These are phyloP conservation scores for Penicillium pulvis DNA, from an alignment of 495 filamentous ascomycete genomes.

Conservation along the genomic window DNA sequence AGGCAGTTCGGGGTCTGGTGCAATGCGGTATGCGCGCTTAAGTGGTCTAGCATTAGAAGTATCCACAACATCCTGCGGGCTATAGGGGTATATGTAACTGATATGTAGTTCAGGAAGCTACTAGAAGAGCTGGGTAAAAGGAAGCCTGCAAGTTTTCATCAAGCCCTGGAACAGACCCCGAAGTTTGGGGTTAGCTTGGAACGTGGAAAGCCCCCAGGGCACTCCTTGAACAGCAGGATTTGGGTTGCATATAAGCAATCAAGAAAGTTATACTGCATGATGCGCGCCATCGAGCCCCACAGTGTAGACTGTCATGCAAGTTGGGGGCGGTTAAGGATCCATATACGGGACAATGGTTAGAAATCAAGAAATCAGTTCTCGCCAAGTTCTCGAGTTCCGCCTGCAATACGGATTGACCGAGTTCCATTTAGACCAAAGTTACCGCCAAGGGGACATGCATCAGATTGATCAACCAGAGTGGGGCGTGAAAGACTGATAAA, in stretches of 20 bases:
- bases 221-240: background rate
- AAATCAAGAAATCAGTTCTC: background rate
- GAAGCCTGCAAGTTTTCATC: background rate
- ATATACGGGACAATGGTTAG: background rate
- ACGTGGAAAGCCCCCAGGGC: slow-evolving; percentile 16
- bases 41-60: background rate
- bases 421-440: slow-evolving; percentile 7
- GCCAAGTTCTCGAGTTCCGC: background rate
- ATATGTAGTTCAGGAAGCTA: background rate
- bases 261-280: slow-evolving; percentile 29
- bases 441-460: slow-evolving; percentile 30
- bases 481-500: slow-evolving; percentile 23
- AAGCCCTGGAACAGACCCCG: background rate
- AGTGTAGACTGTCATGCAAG: slow-evolving; percentile 1
- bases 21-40: background rate
- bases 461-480: slow-evolving; percentile 30
- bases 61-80: slow-evolving; percentile 3
- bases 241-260: slow-evolving; percentile 21
- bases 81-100: background rate
- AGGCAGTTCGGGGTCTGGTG: background rate
- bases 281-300: slow-evolving; percentile 23
- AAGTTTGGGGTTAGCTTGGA: background rate
- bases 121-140: background rate
- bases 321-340: background rate
- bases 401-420: background rate